Percentiles rank a stretch among this genome's conserved stretches.
These are phyloP conservation scores for Metschnikowia continentalis DNA, from an alignment of 805 yeast genomes.

Conservation along the genomic window DNA sequence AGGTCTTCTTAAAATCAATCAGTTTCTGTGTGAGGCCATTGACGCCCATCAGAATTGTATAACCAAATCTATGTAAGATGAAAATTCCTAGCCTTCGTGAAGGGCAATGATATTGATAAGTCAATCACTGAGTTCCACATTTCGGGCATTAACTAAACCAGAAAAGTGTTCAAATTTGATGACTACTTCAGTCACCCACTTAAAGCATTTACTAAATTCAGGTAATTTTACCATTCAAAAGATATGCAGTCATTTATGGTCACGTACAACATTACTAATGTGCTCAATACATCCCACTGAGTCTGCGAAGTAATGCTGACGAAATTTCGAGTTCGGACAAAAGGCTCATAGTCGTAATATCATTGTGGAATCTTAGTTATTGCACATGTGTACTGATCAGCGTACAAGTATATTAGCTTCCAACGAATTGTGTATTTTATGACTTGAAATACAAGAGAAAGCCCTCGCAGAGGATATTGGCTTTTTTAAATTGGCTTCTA, in stretches of 20 bases:
- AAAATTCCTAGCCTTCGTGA: neutral
- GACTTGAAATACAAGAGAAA: neutral
- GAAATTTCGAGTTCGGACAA: neutral
- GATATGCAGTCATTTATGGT: neutral
- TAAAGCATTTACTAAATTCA: neutral
- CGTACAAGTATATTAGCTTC: neutral
- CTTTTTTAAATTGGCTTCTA: neutral
- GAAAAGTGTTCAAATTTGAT: no score
- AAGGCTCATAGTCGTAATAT: neutral
- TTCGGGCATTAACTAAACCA: neutral
- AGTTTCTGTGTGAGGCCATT: neutral
- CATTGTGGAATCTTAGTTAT: neutral
- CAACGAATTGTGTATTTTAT: no score
- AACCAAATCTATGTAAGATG: neutral
- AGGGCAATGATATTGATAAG: neutral
- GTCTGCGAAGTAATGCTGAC: neutral
- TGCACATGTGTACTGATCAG: neutral
- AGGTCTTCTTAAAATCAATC: no score
- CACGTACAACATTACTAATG: neutral
- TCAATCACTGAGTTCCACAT: neutral
- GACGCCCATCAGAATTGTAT: neutral
- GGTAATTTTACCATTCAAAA: neutral
- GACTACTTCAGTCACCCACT: neutral
- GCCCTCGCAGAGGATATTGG: neutral
- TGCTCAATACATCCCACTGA: neutral